Conservation (phyloP, 768 basidiomycete genomes). For the Tricholoma flavovirens region DNA sequence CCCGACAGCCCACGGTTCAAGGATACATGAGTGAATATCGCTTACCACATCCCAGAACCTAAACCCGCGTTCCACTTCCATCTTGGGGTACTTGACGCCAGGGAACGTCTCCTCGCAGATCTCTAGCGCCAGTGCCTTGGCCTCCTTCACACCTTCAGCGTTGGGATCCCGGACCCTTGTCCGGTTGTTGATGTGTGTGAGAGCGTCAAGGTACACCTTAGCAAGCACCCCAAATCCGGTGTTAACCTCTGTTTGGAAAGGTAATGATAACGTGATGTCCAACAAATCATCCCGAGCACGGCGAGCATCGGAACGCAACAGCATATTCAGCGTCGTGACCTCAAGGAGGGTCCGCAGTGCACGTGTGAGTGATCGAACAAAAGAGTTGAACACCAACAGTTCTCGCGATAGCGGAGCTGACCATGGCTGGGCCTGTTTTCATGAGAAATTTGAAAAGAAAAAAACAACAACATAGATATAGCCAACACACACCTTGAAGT, state of each 20-base stretch:
- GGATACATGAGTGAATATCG: slow-evolving; percentile 17
- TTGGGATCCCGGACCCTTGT: slow-evolving; percentile 72
- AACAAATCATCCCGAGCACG: slow-evolving; percentile 85
- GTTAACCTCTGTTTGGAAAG: slow-evolving; percentile 95
- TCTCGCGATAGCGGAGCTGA: slow-evolving; percentile 95
- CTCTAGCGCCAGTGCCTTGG: slow-evolving; percentile 81
- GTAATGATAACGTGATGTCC: slow-evolving; percentile 87
- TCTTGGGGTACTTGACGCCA: slow-evolving; percentile 80
- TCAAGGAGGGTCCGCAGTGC: slow-evolving; percentile 88
- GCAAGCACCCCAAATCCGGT: slow-evolving; percentile 97
- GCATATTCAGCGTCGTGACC: slow-evolving; percentile 87
- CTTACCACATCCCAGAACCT: slow-evolving; percentile 98
- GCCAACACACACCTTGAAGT: slow-evolving; percentile 83
- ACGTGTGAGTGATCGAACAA: slow-evolving; percentile 86
- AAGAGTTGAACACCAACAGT: slow-evolving; percentile 96
- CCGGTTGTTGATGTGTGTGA: slow-evolving; percentile 81
- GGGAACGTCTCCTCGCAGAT: slow-evolving; percentile 94
- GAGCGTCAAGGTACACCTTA: slow-evolving; percentile 92
- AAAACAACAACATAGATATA: slow-evolving; percentile 3
- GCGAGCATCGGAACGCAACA: slow-evolving; percentile 83
- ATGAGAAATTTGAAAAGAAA: not conserved
- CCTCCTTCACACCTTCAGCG: slow-evolving; percentile 73
- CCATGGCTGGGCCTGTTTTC: slow-evolving; percentile 77
- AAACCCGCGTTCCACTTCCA: slow-evolving; percentile 93
- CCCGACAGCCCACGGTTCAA: slow-evolving; percentile 2